Evolutionary conservation across 179 eudicot genomes (phyloP), one percentile per base, ranked within the genome.

Genomic region (Spergularia azorica): DNA sequence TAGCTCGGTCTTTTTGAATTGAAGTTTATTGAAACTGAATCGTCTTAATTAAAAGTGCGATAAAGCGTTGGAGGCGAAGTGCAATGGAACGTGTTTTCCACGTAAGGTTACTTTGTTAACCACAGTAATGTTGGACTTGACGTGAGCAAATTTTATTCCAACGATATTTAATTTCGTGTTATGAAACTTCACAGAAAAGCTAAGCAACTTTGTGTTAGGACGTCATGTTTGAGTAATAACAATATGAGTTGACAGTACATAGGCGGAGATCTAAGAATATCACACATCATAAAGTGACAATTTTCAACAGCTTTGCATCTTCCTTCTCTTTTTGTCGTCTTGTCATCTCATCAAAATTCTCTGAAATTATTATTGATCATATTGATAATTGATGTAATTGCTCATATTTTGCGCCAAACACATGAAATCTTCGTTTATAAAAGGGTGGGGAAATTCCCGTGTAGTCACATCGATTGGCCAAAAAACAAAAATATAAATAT

Each of bases 381-480:
- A 26, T 26, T 26, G 67, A 63, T 63, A 7, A 26, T 26, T 26
- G 67, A 63, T 63, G n/a, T 63, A 10, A 12, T 60, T 63, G n/a
- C 67, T 63, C 46, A 2, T 10, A 12, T 39, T 15, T 41, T 66
- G 51, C 52, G 16, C 70, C 21, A 66, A n/a, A 66, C 1, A 12
- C 16, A 62, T 26, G 32, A 26, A 26, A 26, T 26, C 32, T 43
- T 43, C 48, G 8, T 43, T 3, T 43, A 71, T 60, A 39, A 55
- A 56, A 9, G 17, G 21, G n/a, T 4, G 73, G 5, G 60, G 6
- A 55, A 52, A 36, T 0, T 20, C 9, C 15, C 1, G 9, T 77
- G 16, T 62, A 70, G 80, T 77, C 75, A 70, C 63, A 61, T 77
- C 75, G 14, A 18, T 10, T 2, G 21, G 17, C 55, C 26, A 58